Percentiles rank a stretch among this genome's conserved stretches.
Conservation (phyloP, 305 asterid genomes). For the Nicotiana rustica region DNA sequence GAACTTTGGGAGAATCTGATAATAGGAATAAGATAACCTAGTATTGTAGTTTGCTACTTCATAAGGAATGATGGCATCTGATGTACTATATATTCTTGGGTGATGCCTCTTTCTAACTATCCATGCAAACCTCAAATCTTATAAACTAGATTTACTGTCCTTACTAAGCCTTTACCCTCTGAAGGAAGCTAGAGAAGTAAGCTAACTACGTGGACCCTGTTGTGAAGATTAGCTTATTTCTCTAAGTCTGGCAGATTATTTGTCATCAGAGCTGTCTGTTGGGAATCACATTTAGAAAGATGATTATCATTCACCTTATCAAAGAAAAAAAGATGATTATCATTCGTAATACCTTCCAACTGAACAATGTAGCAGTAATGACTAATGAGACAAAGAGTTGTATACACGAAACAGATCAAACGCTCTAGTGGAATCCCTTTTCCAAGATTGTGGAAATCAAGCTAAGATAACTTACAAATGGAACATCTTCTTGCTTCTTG, state of each 20-base stretch:
- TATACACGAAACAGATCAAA: constrained; percentile 28
- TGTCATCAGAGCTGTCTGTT: constrained; percentile 12
- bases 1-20: not conserved
- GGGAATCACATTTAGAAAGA: constrained; percentile 6
- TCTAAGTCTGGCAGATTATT: not conserved
- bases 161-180: constrained; percentile 10
- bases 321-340: not conserved
- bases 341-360: constrained; percentile 19
- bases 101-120: constrained; percentile 29
- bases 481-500: constrained; percentile 82
- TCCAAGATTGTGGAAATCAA: constrained; percentile 8
- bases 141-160: constrained; percentile 22
- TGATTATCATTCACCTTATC: not conserved
- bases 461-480: constrained; percentile 60
- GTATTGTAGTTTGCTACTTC: not conserved
- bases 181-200: constrained; percentile 5
- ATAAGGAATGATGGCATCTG: not conserved
- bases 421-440: not conserved
- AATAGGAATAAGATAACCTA: constrained; percentile 15
- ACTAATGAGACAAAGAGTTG: constrained; percentile 8
- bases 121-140: constrained; percentile 24
- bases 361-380: constrained; percentile 28
- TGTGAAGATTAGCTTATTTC: not conserved
- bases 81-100: not conserved
- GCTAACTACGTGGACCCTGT: constrained; percentile 3